Evolutionary conservation across 2,329 filamentous ascomycete species (phyloP), one percentile per base, ranked within the genome.

Genomic region (Diplocarpon rosae): DNA sequence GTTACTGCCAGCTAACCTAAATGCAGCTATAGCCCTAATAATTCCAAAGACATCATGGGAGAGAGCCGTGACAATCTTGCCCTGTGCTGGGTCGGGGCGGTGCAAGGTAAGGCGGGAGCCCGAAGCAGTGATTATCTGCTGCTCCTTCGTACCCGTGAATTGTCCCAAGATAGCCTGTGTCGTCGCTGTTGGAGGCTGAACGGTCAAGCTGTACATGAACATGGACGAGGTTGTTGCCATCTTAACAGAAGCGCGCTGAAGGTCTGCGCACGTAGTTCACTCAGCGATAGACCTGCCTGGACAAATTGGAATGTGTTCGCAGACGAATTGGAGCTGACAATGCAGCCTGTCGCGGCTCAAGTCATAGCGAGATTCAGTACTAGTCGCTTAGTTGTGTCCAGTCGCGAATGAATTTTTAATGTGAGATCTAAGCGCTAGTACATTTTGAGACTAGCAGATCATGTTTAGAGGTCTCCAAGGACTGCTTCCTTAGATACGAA

Each of bases 201-300:
- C 82, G 56, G 92, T 96, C 70, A 98, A 75, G 60, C 87, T 92
- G 71, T 98, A 98, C 70, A 98, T 81, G 66, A 95, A 95, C 87
- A 95, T 94, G 65, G 90, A 90, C 55, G 89, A 95, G 50, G 90
- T 95, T 64, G 89, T 94, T 71, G 92, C 90, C 92, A 96, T 96
- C 28, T 48, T 60, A 55, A 53, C 41, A 49, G 46, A 41, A 43
- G 37, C 36, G 49, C 52, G 53, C 58, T 54, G 54, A 53, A 46
- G 51, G 47, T 53, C 53, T 59, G 56, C 50, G 55, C 53, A 55
- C 52, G 46, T 50, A 46, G 34, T 39, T 39, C n/a, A 34, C 39
- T 34, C 11, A 24, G 34, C 16, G 37, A 36, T 39, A 24, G 8
- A 16, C 24, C 24, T 31, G 8, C 28, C 14, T 13, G 35, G 20